Evolutionary conservation across 208 protist genomes (phyloP).

Genomic region (Wallacemonas sp.): DNA sequence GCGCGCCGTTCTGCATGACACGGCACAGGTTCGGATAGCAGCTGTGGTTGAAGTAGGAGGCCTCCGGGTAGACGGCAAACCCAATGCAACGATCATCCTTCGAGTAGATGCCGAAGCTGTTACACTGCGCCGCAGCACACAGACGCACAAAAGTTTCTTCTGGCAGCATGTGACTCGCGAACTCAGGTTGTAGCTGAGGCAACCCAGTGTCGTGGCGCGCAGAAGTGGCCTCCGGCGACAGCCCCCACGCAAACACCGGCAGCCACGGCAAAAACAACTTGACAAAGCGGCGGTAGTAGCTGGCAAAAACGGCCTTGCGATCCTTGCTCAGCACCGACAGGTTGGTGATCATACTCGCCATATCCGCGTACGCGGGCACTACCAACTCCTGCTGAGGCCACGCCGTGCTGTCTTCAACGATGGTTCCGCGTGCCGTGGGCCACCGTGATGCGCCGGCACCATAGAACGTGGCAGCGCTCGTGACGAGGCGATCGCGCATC

Average conservation of each 20-base stretch:
- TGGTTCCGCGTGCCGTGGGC: neutral
- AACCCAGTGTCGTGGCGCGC: neutral
- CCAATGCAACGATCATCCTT: slow-evolving; percentile 36
- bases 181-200: neutral
- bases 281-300: slow-evolving; percentile 55
- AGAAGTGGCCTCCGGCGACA: no score
- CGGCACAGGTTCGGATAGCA: slow-evolving; percentile 70
- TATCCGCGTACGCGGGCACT: slow-evolving; percentile 32
- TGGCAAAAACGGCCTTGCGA: slow-evolving; percentile 31
- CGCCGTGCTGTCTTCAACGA: neutral
- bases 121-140: slow-evolving; percentile 60
- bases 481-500: neutral
- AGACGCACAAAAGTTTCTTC: slow-evolving; percentile 44
- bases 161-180: slow-evolving; percentile 14
- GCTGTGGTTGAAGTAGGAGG: slow-evolving; percentile 81
- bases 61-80: slow-evolving; percentile 58
- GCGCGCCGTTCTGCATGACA: slow-evolving; percentile 43
- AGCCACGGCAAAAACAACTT: slow-evolving; percentile 44
- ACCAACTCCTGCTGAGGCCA: neutral
- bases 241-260: neutral
- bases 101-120: slow-evolving; percentile 66
- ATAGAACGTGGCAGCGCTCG: neutral
- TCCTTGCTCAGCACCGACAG: slow-evolving; percentile 58
- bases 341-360: slow-evolving; percentile 58
- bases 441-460: no score